Conservation (phyloP, 768 basidiomycete species). For the Obba rivulosa region DNA sequence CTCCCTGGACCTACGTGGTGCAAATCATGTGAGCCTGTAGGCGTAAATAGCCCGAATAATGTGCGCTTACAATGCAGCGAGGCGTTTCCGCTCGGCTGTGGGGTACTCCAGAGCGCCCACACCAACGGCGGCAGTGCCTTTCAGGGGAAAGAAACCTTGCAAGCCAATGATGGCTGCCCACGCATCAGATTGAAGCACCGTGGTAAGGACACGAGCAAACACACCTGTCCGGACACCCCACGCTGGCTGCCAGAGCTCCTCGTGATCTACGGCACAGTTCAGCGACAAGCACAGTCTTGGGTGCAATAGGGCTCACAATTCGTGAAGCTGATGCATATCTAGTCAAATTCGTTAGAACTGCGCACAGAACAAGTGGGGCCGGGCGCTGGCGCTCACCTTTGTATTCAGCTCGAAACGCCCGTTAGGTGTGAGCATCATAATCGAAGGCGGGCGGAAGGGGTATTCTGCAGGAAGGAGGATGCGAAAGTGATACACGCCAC, state of each 20-base stretch:
- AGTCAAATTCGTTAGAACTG: not conserved
- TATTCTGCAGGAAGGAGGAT: constrained; percentile 90
- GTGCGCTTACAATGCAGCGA: constrained; percentile 63
- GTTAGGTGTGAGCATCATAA: constrained; percentile 94
- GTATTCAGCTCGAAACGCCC: constrained; percentile 97
- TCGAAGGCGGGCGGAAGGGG: constrained; percentile 92
- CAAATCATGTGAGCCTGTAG: not conserved
- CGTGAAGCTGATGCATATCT: constrained; percentile 94
- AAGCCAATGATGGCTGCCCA: constrained; percentile 74
- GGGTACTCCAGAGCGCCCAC: constrained; percentile 87
- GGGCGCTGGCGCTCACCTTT: constrained; percentile 51
- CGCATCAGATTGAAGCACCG: constrained; percentile 3
- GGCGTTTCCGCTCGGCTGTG: constrained; percentile 64
- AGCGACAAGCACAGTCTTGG: not conserved
- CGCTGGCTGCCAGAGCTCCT: constrained; percentile 96
- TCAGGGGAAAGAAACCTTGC: constrained; percentile 85
- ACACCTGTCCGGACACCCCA: constrained; percentile 95
- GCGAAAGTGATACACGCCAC: constrained; percentile 94
- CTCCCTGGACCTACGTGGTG: constrained; percentile 60
- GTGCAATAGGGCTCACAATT: constrained; percentile 52
- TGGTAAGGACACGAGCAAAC: constrained; percentile 16
- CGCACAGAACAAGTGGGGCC: not conserved
- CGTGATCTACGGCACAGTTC: constrained; percentile 62
- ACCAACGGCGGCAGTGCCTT: constrained; percentile 81
- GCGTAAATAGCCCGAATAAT: constrained; percentile 3